Evolutionary conservation across 495 filamentous ascomycete species (phyloP).

Genomic region (Monascus purpureus): DNA sequence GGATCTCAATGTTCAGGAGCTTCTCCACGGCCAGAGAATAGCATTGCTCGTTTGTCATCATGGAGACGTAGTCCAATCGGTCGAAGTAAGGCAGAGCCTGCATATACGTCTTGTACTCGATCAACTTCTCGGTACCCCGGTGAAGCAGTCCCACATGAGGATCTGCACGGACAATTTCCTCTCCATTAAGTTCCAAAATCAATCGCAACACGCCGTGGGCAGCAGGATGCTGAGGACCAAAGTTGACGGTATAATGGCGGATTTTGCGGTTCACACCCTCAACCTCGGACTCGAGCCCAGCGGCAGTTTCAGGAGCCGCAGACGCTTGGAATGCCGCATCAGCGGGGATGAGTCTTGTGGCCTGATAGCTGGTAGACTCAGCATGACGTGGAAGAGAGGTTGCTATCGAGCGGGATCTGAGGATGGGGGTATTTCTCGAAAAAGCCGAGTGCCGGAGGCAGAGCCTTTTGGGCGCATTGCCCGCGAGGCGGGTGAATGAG

Average conservation of each 20-base stretch:
- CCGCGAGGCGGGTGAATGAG: slow-evolving; percentile 48
- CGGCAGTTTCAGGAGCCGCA: slow-evolving; percentile 24
- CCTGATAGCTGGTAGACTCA: slow-evolving; percentile 39
- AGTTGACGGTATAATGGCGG: slow-evolving; percentile 98
- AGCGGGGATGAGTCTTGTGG: slow-evolving; percentile 44
- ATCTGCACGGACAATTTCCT: slow-evolving; percentile 92
- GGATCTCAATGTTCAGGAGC: slow-evolving; percentile 93
- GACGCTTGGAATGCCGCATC: slow-evolving; percentile 40
- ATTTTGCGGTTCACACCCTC: slow-evolving; percentile 67
- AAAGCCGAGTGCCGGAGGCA: slow-evolving; percentile 38
- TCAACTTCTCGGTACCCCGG: slow-evolving; percentile 97
- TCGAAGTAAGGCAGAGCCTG: slow-evolving; percentile 99
- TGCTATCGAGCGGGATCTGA: slow-evolving; percentile 50
- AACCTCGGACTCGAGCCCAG: slow-evolving; percentile 34
- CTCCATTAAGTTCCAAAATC: slow-evolving; percentile 95
- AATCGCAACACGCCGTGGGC: slow-evolving; percentile 96
- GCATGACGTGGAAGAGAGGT: slow-evolving; percentile 49
- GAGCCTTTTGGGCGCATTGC: slow-evolving; percentile 51
- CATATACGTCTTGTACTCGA: slow-evolving; percentile 98
- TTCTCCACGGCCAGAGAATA: slow-evolving; percentile 94
- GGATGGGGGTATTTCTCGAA: slow-evolving; percentile 21
- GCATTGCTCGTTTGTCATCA: slow-evolving; percentile 99
- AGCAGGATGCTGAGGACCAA: slow-evolving; percentile 97
- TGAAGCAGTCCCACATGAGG: slow-evolving; percentile 95
- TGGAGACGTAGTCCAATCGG: slow-evolving; percentile 95